Conservation (phyloP, 768 basidiomycete genomes). For the Lactarius vividus region DNA sequence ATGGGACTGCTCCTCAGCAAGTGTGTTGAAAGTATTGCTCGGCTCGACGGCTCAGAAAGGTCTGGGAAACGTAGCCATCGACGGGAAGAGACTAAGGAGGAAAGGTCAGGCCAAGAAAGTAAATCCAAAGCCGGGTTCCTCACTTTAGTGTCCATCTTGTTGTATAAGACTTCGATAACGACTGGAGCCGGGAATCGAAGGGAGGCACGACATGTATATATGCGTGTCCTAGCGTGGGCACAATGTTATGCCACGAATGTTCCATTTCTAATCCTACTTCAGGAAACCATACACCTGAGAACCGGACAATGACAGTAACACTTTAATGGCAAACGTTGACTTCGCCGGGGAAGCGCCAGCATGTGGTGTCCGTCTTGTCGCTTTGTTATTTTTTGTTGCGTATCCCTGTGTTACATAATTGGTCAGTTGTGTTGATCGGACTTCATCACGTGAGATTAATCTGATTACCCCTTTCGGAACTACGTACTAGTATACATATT, state of each 20-base stretch:
- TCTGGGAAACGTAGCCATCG: constrained; percentile 17
- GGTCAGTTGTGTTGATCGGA: too few relatives aligned
- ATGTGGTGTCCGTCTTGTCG: too few relatives aligned
- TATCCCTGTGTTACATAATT: too few relatives aligned
- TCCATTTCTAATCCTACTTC: neutral
- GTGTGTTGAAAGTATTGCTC: neutral
- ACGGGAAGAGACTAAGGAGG: constrained; percentile 6
- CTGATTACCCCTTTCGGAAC: too few relatives aligned
- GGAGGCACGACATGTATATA: neutral
- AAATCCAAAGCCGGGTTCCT: neutral
- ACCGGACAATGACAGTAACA: too few relatives aligned
- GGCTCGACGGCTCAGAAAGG: neutral
- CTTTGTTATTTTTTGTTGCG: too few relatives aligned
- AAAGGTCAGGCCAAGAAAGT: neutral
- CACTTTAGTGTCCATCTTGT: neutral
- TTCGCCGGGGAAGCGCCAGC: too few relatives aligned
- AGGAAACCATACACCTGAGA: too few relatives aligned
- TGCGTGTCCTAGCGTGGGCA: neutral
- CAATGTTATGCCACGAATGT: neutral
- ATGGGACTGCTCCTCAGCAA: neutral
- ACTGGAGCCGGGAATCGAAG: neutral
- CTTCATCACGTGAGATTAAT: too few relatives aligned
- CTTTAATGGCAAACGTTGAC: too few relatives aligned
- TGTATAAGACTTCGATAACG: neutral
- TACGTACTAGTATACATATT: too few relatives aligned